Evolutionary conservation across 306 rosid species (phyloP).

Genomic region (Prunus davidiana): DNA sequence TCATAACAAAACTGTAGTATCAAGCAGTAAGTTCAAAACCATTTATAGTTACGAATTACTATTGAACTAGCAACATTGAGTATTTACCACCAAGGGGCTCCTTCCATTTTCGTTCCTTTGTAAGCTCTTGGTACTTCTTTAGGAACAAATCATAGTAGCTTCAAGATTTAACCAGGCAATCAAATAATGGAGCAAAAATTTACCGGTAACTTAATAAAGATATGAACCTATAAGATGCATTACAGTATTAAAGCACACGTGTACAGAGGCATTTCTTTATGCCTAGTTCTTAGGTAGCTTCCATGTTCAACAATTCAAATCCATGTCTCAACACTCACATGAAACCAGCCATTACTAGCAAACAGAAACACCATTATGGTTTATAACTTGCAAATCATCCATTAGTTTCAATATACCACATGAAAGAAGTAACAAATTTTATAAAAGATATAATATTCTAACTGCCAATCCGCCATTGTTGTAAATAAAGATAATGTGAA

Average conservation of each 20-base stretch:
- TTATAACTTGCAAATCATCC: no score
- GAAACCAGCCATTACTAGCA: no score
- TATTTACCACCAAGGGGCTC: constrained; percentile 72
- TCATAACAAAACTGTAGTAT: neutral
- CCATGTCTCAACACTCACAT: neutral
- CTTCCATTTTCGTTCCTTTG: constrained; percentile 63
- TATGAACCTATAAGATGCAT: neutral
- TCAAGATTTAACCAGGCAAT: constrained; percentile 2
- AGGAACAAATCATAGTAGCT: constrained; percentile 84
- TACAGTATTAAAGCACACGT: neutral
- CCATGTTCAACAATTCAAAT: neutral
- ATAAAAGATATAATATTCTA: no score
- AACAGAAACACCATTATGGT: no score
- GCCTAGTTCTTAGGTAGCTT: neutral
- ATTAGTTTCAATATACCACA: no score
- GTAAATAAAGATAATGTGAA: neutral
- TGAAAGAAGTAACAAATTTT: no score
- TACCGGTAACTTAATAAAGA: neutral
- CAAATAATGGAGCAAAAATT: neutral
- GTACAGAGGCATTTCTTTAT: neutral
- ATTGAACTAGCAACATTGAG: constrained; percentile 7
- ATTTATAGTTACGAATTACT: constrained; percentile 4
- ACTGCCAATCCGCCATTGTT: neutral
- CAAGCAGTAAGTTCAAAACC: constrained; percentile 13
- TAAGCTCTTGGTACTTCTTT: constrained; percentile 67